A percentile compares a stretch with the other conserved stretches of the same genome.
phyloP scores from a whole-genome alignment of 768 basidiomycete species.

The Pisolithus tinctorius region DNA sequence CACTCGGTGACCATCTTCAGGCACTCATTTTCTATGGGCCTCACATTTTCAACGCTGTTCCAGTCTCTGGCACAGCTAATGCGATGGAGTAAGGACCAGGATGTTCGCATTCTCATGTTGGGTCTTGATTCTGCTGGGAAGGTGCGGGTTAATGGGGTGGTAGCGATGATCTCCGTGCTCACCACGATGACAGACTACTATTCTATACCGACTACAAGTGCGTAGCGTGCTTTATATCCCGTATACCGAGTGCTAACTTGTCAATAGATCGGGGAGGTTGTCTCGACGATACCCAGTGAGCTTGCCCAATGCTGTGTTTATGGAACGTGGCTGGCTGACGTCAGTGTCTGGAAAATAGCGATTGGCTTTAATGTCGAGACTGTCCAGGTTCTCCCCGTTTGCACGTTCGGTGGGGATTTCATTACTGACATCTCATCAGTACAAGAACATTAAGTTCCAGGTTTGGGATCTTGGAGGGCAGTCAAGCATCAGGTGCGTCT shows the following conservation, averaged over 20 bases:
- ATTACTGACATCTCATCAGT: conserved; percentile 39
- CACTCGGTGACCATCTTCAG: neutral
- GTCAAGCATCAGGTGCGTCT: conserved; percentile 78
- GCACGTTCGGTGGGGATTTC: neutral
- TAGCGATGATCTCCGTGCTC: conserved; percentile 19
- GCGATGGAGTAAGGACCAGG: conserved; percentile 92
- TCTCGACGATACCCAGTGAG: conserved; percentile 96
- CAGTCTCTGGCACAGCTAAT: conserved; percentile 77
- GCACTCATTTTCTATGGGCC: conserved; percentile 61
- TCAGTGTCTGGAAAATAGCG: conserved; percentile 40
- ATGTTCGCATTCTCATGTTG: conserved; percentile 97
- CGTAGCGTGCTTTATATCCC: conserved; percentile 8
- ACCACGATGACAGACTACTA: conserved; percentile 56
- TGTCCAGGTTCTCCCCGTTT: conserved; percentile 53
- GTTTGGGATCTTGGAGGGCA: conserved; percentile 99
- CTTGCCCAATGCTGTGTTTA: conserved; percentile 4
- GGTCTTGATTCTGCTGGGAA: conserved; percentile 94
- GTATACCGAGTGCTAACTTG: conserved; percentile 4
- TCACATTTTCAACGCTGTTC: conserved; percentile 87
- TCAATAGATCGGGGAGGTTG: conserved; percentile 91
- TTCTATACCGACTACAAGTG: conserved; percentile 73
- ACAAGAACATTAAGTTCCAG: conserved; percentile 99
- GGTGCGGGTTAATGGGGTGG: conserved; percentile 43
- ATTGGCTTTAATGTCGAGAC: conserved; percentile 99
- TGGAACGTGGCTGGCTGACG: conserved; percentile 6